phyloP scores from a whole-genome alignment of 371 early-diverging fungal genomes.

The Entomophthora muscae region DNA sequence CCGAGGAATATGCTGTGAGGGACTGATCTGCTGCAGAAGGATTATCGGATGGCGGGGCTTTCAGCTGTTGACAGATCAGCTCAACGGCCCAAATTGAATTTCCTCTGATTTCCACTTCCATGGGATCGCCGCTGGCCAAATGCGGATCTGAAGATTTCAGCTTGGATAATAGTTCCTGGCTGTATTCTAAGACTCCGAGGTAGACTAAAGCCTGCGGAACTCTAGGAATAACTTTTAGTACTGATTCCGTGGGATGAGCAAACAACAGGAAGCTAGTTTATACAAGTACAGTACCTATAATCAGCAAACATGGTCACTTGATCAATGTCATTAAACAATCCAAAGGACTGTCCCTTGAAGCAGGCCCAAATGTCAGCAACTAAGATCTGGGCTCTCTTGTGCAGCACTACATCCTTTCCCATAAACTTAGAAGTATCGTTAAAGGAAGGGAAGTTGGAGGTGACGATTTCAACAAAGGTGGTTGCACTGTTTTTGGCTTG shows the following conservation, averaged over 20 bases:
- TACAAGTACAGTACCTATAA: too few relatives aligned
- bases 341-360: slow-evolving; percentile 47
- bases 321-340: slow-evolving; percentile 60
- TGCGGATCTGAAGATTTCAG: slow-evolving; percentile 20
- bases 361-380: slow-evolving; percentile 81
- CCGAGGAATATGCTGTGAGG: slow-evolving; percentile 13
- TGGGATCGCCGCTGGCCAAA: slow-evolving; percentile 35
- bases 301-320: slow-evolving; percentile 86
- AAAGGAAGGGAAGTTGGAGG: slow-evolving; percentile 47
- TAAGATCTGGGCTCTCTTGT: slow-evolving; percentile 77
- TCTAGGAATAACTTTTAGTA: slow-evolving; percentile 12
- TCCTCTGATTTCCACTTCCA: slow-evolving; percentile 74
- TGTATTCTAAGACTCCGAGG: slow-evolving; percentile 51
- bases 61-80: slow-evolving; percentile 14
- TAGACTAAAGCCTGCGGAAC: slow-evolving; percentile 50
- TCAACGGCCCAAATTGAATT: slow-evolving; percentile 77
- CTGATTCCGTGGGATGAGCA: too few relatives aligned
- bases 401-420: slow-evolving; percentile 41
- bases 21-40: slow-evolving; percentile 20
- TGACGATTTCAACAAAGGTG: slow-evolving; percentile 33
- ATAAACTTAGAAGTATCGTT: slow-evolving; percentile 41
- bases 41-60: not conserved
- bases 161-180: slow-evolving; percentile 24
- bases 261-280: too few relatives aligned
- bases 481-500: slow-evolving; percentile 31